Percentiles rank a stretch among this genome's conserved stretches.
These are phyloP conservation scores for Colletotrichum theobromicola DNA, from an alignment of 2,329 filamentous ascomycete genomes.

Conservation along the genomic window DNA sequence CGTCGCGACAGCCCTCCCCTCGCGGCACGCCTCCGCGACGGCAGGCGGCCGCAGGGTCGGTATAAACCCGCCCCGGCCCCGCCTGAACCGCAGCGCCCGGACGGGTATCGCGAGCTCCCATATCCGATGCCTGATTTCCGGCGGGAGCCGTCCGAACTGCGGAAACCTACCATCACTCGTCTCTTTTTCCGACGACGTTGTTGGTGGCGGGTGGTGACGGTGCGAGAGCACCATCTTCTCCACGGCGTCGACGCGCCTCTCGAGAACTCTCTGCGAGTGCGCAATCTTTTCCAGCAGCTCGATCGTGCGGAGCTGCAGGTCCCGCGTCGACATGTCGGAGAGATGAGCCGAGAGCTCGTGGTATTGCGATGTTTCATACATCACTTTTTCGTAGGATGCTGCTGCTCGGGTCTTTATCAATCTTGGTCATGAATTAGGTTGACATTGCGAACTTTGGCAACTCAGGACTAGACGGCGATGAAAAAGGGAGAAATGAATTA, in stretches of 20 bases:
- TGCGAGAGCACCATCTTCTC: not conserved
- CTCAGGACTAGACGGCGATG: not conserved
- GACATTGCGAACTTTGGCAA: not conserved
- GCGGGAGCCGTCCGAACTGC: slow-evolving; percentile 10
- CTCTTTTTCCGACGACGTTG: not conserved
- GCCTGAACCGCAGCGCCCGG: not conserved
- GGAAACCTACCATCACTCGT: not conserved
- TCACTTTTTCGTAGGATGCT: not conserved
- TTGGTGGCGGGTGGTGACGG: not conserved
- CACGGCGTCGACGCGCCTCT: not conserved
- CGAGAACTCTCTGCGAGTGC: slow-evolving; percentile 2
- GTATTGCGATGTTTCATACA: not conserved
- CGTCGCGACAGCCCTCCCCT: slow-evolving; percentile 6
- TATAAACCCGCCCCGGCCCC: not conserved
- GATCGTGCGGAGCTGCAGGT: slow-evolving; percentile 4
- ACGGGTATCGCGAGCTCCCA: not conserved
- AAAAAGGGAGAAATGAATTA: not conserved
- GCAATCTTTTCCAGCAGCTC: slow-evolving; percentile 12
- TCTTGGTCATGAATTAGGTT: not conserved
- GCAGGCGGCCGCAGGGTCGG: not conserved
- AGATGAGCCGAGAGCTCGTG: not conserved
- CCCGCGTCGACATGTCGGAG: not conserved
- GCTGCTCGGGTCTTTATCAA: not conserved
- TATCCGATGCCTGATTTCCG: slow-evolving; percentile 1
- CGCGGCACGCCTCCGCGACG: not conserved